phyloP scores from a whole-genome alignment of 129 eudicot genomes.

The Escallonia rubra region DNA sequence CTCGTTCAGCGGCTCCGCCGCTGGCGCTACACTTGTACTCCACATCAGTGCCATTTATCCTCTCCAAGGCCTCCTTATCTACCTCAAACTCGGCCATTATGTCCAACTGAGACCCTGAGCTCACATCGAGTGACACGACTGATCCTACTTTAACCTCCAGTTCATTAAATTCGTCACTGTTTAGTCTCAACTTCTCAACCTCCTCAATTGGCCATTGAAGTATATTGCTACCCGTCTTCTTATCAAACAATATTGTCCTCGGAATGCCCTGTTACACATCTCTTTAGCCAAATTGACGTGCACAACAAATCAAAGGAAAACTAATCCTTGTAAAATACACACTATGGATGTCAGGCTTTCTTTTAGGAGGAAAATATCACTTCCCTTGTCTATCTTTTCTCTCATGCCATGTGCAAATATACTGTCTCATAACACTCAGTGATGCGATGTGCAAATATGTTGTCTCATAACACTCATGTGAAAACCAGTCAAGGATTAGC shows the following conservation, averaged over 20 bases:
- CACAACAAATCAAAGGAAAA: too few species aligned
- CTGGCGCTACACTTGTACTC: slow-evolving; percentile 40
- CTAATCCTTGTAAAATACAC: too few species aligned
- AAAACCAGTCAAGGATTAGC: too few species aligned
- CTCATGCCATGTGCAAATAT: too few species aligned
- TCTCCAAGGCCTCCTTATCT: slow-evolving; percentile 35
- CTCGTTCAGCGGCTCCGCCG: slow-evolving; percentile 36
- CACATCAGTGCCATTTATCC: slow-evolving; percentile 23
- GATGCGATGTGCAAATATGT: too few species aligned
- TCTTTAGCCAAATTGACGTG: too few species aligned
- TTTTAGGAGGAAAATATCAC: too few species aligned
- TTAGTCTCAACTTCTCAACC: slow-evolving; percentile 46
- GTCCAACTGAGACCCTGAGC: slow-evolving; percentile 56
- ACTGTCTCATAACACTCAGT: too few species aligned
- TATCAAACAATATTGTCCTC: slow-evolving; percentile 58
- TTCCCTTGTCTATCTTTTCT: too few species aligned
- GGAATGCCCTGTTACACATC: slow-evolving; percentile 48
- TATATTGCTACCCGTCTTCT: slow-evolving; percentile 56
- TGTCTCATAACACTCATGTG: too few species aligned
- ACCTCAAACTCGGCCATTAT: slow-evolving; percentile 67
- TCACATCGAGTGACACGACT: slow-evolving; percentile 46
- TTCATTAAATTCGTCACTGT: slow-evolving; percentile 27
- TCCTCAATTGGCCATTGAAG: slow-evolving; percentile 82
- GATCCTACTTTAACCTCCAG: slow-evolving; percentile 46
- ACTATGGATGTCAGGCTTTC: too few species aligned